Evolutionary conservation across 352 stramenopile species (phyloP), one percentile per base, ranked within the genome.

Genomic region (Phytophthora colocasiae): DNA sequence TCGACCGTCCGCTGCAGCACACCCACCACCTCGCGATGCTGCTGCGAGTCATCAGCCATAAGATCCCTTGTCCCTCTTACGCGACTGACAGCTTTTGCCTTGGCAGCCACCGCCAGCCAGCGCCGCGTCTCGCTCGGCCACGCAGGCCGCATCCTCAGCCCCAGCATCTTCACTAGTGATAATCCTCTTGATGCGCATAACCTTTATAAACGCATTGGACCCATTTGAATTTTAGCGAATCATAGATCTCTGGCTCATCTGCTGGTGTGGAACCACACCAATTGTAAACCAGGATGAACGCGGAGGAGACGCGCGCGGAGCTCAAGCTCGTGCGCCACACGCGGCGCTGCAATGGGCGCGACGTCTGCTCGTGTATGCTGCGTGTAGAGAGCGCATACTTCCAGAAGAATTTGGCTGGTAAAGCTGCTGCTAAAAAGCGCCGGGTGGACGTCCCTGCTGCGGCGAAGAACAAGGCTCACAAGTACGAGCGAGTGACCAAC

Each of bases 31-130:
- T 73, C 71, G 32, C 81, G 77, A 32, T 95, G 84, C 57, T 77
- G 73, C 72, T 91, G 75, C 1, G 81, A 73, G 15, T 92, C 85
- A 3, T 90, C 73, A 0, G 75, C 69, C 47, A 92, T 71, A 54
- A 95, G 49, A 29, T 96, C 89, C 27, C 87, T 76, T 11, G 83
- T 96, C 12, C 89, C 89, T 29, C 89, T 79, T 17, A 96, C 89
- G 14, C 85, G 83, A 10, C 49, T 80, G 6, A 93, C 49, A 1
- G 63, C 56, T 36, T 75, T 70, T 1, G 57, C 53, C 44, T 89
- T 78, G 26, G 69, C 22, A 2, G 66, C 45, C 1, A 58, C 53
- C 2, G 69, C 39, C 27, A 86, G 44, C 56, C 47, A 73, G 50
- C 67, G 66, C 52, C 71, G 53, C 36, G 40, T 63, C 41, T 52